These are phyloP conservation scores for Fusarium virguliforme DNA, from an alignment of 2,329 filamentous ascomycete genomes.

Conservation along the genomic window DNA sequence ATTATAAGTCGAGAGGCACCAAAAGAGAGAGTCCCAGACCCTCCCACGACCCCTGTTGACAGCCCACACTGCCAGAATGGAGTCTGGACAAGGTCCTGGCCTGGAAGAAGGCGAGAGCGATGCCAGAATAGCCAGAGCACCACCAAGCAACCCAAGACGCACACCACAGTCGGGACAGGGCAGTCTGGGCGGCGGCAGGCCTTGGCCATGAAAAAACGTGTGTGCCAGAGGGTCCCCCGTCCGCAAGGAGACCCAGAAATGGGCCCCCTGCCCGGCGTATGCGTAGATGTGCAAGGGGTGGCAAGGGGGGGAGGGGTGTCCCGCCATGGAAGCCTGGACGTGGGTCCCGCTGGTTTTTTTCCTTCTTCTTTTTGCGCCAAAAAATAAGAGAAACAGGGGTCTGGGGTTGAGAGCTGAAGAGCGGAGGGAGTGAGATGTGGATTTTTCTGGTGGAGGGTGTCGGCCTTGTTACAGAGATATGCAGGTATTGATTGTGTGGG, in stretches of 20 bases:
- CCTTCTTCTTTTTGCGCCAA: constrained; percentile 15
- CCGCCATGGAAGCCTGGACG: neutral
- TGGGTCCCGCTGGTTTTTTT: constrained; percentile 17
- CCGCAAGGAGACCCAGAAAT: constrained; percentile 14
- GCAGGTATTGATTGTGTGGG: constrained; percentile 27
- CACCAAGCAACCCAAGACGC: neutral
- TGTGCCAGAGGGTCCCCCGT: constrained; percentile 19
- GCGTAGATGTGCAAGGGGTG: constrained; percentile 7
- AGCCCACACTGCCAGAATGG: constrained; percentile 41
- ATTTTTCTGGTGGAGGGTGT: constrained; percentile 15
- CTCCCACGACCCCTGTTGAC: constrained; percentile 45
- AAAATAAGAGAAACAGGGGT: constrained; percentile 39
- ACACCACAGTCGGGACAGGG: constrained; percentile 20
- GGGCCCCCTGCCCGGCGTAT: neutral
- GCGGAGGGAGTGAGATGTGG: constrained; percentile 39
- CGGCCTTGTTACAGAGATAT: constrained; percentile 32
- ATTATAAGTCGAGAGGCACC: constrained; percentile 42
- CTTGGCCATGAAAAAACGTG: constrained; percentile 13
- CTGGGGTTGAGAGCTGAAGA: constrained; percentile 44
- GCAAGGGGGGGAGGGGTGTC: constrained; percentile 13
- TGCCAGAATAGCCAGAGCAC: constrained; percentile 18
- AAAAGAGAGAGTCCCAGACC: constrained; percentile 30
- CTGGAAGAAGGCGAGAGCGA: constrained; percentile 30
- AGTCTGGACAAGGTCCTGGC: constrained; percentile 29
- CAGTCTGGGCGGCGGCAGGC: constrained; percentile 23